These are phyloP conservation scores for Candida mesenterica DNA, from an alignment of 1,139 yeast genomes.

Conservation along the genomic window DNA sequence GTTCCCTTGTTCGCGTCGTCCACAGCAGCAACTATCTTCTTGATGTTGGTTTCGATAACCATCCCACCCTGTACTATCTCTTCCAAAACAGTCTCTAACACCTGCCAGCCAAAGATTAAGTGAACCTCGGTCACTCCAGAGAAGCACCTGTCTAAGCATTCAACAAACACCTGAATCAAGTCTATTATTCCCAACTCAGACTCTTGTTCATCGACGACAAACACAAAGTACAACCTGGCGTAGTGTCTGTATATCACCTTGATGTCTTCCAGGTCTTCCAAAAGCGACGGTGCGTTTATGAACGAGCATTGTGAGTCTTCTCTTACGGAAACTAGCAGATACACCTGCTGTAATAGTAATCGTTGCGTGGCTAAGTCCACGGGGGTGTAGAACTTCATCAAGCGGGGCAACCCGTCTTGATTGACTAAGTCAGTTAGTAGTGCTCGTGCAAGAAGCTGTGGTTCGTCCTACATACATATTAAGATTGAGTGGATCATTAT, in stretches of 20 bases:
- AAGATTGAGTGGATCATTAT: conserved; percentile 91
- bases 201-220: conserved; percentile 94
- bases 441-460: background rate
- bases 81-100: conserved; percentile 83
- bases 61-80: conserved; percentile 97
- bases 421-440: conserved; percentile 55
- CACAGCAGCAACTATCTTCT: conserved; percentile 78
- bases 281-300: conserved; percentile 72
- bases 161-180: conserved; percentile 94
- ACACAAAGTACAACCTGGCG: conserved; percentile 92
- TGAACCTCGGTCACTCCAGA: conserved; percentile 94
- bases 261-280: conserved; percentile 73
- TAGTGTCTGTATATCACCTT: conserved; percentile 91
- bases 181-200: conserved; percentile 92
- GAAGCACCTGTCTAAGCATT: conserved; percentile 88
- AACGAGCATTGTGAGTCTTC: conserved; percentile 76
- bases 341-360: conserved; percentile 69
- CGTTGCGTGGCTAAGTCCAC: conserved; percentile 78
- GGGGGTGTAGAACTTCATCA: conserved; percentile 90
- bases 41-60: conserved; percentile 94
- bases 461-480: conserved; percentile 57
- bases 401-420: conserved; percentile 87
- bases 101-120: conserved; percentile 96
- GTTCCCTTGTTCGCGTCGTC: conserved; percentile 45
- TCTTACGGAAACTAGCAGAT: conserved; percentile 65